phyloP scores from a whole-genome alignment of 108 stramenopile genomes.

The Discostella stelligeroides region DNA sequence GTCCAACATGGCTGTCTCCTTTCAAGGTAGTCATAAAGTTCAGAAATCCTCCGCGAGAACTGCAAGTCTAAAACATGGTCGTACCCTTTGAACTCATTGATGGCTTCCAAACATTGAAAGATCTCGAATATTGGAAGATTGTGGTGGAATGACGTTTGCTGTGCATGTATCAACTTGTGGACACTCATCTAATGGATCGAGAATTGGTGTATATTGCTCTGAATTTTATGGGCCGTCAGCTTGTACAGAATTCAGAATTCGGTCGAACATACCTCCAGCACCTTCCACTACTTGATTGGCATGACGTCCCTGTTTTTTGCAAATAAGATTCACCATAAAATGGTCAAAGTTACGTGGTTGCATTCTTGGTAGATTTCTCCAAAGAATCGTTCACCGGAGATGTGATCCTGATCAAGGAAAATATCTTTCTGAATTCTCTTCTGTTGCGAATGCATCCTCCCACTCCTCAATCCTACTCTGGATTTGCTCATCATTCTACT shows the following conservation, averaged over 20 bases:
- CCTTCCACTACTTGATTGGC: constrained; percentile 67
- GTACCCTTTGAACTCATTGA: constrained; percentile 32
- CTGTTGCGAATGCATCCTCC: constrained; percentile 79
- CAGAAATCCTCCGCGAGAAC: neutral
- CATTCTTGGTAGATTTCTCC: constrained; percentile 66
- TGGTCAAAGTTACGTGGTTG: constrained; percentile 39
- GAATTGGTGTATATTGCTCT: constrained; percentile 68
- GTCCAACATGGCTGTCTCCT: too few relatives aligned
- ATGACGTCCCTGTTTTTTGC: constrained; percentile 82
- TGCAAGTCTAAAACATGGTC: neutral
- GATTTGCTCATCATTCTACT: constrained; percentile 20
- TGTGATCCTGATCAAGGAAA: constrained; percentile 75
- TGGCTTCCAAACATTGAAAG: constrained; percentile 25
- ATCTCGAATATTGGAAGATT: constrained; percentile 17
- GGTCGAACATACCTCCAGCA: constrained; percentile 32
- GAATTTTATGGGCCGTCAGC: constrained; percentile 62
- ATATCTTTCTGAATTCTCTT: constrained; percentile 55
- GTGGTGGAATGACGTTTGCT: constrained; percentile 70
- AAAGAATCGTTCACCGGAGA: constrained; percentile 63
- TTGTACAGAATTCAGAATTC: constrained; percentile 35
- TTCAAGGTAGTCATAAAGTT: neutral
- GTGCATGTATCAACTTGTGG: constrained; percentile 82
- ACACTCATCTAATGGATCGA: constrained; percentile 62
- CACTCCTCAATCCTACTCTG: constrained; percentile 66
- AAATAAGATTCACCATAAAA: constrained; percentile 63